Percentiles rank a stretch among this genome's conserved stretches.
phyloP scores from a whole-genome alignment of 495 filamentous ascomycete genomes.

The Neurospora terricola region DNA sequence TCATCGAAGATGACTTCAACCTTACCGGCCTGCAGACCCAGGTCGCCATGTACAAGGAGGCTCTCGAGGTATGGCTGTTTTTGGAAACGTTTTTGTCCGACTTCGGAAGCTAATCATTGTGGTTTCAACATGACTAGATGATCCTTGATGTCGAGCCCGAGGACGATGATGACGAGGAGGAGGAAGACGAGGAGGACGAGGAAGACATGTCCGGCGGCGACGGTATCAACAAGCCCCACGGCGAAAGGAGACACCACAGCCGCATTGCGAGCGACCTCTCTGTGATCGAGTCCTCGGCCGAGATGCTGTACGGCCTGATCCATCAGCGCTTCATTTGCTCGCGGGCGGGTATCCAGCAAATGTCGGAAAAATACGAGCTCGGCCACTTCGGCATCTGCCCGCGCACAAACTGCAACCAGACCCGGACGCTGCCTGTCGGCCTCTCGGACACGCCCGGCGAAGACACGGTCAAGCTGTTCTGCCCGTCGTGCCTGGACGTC shows the following conservation, averaged over 20 bases:
- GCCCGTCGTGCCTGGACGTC: constrained; percentile 90
- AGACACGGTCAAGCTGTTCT: constrained; percentile 97
- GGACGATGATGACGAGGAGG: constrained; percentile 78
- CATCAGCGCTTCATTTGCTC: constrained; percentile 98
- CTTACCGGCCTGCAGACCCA: constrained; percentile 88
- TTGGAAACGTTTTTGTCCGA: neutral
- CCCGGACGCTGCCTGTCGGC: constrained; percentile 85
- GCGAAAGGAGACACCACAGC: constrained; percentile 66
- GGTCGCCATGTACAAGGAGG: constrained; percentile 99
- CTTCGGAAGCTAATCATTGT: constrained; percentile 10
- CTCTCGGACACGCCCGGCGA: constrained; percentile 87
- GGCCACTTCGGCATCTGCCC: constrained; percentile 92
- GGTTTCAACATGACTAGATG: constrained; percentile 54
- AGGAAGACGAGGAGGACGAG: constrained; percentile 68
- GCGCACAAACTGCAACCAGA: constrained; percentile 75
- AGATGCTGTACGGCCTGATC: constrained; percentile 94
- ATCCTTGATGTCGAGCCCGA: constrained; percentile 97
- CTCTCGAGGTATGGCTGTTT: constrained; percentile 40
- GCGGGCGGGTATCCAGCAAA: constrained; percentile 93
- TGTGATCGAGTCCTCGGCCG: constrained; percentile 91
- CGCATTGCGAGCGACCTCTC: constrained; percentile 84
- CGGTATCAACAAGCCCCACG: constrained; percentile 39
- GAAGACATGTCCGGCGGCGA: constrained; percentile 58
- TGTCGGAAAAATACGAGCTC: constrained; percentile 97
- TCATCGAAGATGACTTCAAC: constrained; percentile 99